phyloP scores from a whole-genome alignment of 306 rosid genomes.

The Mimosa pudica region DNA sequence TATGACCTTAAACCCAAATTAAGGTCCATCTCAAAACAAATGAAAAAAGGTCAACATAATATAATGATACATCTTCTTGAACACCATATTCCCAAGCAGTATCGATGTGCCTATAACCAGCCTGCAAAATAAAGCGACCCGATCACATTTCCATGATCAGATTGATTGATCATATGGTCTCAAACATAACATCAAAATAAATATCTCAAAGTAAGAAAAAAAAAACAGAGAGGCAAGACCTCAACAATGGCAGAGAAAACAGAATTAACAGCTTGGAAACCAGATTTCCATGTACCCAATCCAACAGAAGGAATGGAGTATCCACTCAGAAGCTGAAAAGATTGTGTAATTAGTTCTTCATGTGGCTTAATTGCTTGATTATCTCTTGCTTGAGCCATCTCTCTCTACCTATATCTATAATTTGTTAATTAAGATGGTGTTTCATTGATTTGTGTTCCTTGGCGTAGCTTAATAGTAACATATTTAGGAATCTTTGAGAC shows the following conservation, averaged over 20 bases:
- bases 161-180: not conserved
- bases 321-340: constrained; percentile 51
- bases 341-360: constrained; percentile 39
- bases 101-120: constrained; percentile 24
- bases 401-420: not conserved
- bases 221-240: constrained; percentile 23
- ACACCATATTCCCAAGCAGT: constrained; percentile 46
- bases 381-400: constrained; percentile 41
- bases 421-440: not conserved
- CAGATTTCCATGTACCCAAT: constrained; percentile 61
- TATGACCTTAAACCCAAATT: too few relatives aligned
- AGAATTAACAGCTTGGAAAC: constrained; percentile 49
- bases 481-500: not conserved
- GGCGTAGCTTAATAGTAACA: not conserved
- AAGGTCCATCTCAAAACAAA: not conserved
- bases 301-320: constrained; percentile 56
- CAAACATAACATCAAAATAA: not conserved
- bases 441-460: not conserved
- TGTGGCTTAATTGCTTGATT: not conserved
- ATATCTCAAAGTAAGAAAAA: not conserved
- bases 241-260: constrained; percentile 49
- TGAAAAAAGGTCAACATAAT: not conserved
- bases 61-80: constrained; percentile 50
- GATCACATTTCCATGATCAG: not conserved
- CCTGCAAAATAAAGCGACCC: constrained; percentile 2